Base-by-base conservation (phyloP, 768 basidiomycete species). In the Hericium erinaceus region DNA sequence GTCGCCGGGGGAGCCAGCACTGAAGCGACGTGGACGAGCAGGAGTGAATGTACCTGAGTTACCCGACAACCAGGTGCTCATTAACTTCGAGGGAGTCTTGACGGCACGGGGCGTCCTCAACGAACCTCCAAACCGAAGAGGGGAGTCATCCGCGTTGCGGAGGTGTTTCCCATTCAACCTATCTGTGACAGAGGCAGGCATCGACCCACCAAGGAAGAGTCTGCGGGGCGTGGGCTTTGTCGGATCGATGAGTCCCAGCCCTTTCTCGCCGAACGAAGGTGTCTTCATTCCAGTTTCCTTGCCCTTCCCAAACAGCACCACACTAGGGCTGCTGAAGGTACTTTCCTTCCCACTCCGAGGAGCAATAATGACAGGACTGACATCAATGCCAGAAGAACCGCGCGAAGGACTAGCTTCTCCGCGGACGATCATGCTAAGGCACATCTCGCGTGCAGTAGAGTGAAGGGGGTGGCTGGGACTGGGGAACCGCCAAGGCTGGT, bases 401-500 rank as follows among this genome's bases (percentile, higher is more conserved):
- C 63, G 60, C 16, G 78, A 61, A 33, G 60, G 82, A 60, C 81
- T 86, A 10, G 73, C 69, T 18, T 75, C 71, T 39, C 79, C 80
- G 15, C 75, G 76, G 44, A 80, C 76, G 28, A 89, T 73, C 78
- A 85, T 80, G 56, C 80, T 78, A 48, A 91, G 72, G 33, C 84
- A 84, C 16, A 87, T 65, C 57, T 89, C 84, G 39, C 81, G 79
- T 15, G 80, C 77, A 40, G 71, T 77, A 16, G 81, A 83, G 68
- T 89, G 84, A 44, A 89, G 70, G 1, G 87, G 87, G 64, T 91
- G 87, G 57, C 84, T 87, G 11, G 87, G 87, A 64, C 87, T 90
- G 8, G 85, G 82, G 65, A 83, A 88, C 39, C 86, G 81, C 89
- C 89, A 91, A 2, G 89, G 89, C 59, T 89, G 88, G 63, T 88